Evolutionary conservation across 441 rosid species (phyloP).

Genomic region (Macaranga tanarius): DNA sequence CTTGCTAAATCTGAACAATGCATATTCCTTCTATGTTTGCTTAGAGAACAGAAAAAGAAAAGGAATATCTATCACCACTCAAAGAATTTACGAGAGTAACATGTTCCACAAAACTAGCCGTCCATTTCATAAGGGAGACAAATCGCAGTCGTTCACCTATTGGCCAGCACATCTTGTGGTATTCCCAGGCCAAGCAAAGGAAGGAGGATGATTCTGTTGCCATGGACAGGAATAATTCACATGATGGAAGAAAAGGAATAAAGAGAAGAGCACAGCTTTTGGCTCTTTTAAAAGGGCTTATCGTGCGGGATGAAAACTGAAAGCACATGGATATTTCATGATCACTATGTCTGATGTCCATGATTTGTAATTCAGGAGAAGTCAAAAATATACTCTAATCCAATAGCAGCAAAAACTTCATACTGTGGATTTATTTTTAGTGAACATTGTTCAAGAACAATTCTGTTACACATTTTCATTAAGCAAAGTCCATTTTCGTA

Average conservation of each 20-base stretch:
- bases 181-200: neutral
- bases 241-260: too few species aligned
- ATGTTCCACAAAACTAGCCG: neutral
- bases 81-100: neutral
- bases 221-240: neutral
- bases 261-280: neutral
- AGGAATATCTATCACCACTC: neutral
- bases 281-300: slow-evolving; percentile 1
- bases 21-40: too few species aligned
- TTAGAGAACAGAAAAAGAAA: neutral
- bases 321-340: neutral
- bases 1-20: neutral
- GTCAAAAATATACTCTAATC: neutral
- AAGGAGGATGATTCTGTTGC: neutral
- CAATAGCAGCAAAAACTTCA: neutral
- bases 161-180: neutral
- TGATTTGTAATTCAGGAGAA: too few species aligned
- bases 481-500: neutral
- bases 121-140: neutral
- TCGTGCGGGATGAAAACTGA: neutral
- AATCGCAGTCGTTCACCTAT: neutral
- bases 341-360: neutral
- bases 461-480: neutral
- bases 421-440: neutral
- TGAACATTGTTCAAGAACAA: neutral